Percentiles rank a stretch among this genome's conserved stretches.
Evolutionary conservation across 352 stramenopile genomes (phyloP).

Genomic region (Pythium grandisporangium): DNA sequence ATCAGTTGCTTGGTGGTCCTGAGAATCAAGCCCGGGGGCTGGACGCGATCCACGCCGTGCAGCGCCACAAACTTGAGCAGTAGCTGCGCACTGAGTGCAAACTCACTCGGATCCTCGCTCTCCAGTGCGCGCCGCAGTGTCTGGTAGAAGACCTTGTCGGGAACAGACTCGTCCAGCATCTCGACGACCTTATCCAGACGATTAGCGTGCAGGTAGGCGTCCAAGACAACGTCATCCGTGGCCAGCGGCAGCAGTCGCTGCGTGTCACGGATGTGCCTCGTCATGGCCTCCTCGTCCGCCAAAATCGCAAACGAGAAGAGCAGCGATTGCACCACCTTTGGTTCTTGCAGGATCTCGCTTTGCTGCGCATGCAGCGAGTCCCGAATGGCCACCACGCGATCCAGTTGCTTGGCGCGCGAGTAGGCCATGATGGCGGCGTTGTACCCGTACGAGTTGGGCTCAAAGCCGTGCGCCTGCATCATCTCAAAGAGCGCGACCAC

Average conservation of each 20-base stretch:
- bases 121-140: slow-evolving; percentile 31
- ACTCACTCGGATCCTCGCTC: slow-evolving; percentile 10
- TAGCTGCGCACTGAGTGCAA: slow-evolving; percentile 28
- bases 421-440: slow-evolving; percentile 70
- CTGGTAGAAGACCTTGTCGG: slow-evolving; percentile 17
- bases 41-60: slow-evolving; percentile 23
- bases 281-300: slow-evolving; percentile 26
- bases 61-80: slow-evolving; percentile 50
- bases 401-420: slow-evolving; percentile 36
- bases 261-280: slow-evolving; percentile 14
- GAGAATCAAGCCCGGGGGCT: slow-evolving; percentile 27
- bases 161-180: slow-evolving; percentile 29
- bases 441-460: slow-evolving; percentile 68
- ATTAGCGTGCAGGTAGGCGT: slow-evolving; percentile 23
- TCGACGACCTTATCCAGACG: slow-evolving; percentile 33
- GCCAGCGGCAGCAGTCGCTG: slow-evolving; percentile 31
- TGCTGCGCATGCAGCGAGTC: slow-evolving; percentile 15
- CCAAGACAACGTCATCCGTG: slow-evolving; percentile 25
- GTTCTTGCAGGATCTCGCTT: slow-evolving; percentile 18
- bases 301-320: slow-evolving; percentile 56
- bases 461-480: slow-evolving; percentile 45
- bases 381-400: slow-evolving; percentile 48
- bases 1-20: slow-evolving; percentile 40
- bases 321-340: slow-evolving; percentile 49
- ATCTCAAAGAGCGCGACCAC: slow-evolving; percentile 67